Evolutionary conservation across 1,139 yeast genomes (phyloP).

Genomic region (Magnusiomyces tetraspermus): DNA sequence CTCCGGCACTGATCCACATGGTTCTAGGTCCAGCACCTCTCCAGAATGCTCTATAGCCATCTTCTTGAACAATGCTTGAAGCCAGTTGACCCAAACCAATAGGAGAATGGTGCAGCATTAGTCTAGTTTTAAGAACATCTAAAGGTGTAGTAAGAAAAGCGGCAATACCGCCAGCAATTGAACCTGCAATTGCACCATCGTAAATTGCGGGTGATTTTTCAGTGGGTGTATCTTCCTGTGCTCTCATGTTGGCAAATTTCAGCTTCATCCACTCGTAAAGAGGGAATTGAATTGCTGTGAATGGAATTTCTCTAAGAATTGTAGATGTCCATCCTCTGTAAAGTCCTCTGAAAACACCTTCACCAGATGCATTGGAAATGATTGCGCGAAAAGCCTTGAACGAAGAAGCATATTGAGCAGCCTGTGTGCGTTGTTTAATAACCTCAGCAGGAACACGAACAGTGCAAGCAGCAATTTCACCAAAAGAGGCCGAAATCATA

Average conservation of each 20-base stretch:
- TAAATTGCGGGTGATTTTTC: conserved; percentile 39
- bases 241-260: conserved; percentile 30
- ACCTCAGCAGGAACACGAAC: conserved; percentile 97
- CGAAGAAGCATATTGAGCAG: conserved; percentile 51
- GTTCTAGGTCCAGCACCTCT: conserved; percentile 91
- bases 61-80: conserved; percentile 44
- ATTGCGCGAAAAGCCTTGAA: conserved; percentile 56
- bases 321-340: conserved; percentile 93
- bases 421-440: conserved; percentile 88
- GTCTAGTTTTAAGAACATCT: conserved; percentile 83
- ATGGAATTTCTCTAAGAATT: conserved; percentile 88
- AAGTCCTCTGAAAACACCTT: conserved; percentile 66
- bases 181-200: conserved; percentile 90
- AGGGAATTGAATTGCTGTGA: conserved; percentile 91
- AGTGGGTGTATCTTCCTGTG: conserved; percentile 24
- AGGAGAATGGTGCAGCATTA: conserved; percentile 61
- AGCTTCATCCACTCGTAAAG: conserved; percentile 73
- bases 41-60: conserved; percentile 60
- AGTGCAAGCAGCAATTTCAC: conserved; percentile 87
- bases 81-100: conserved; percentile 35
- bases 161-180: conserved; percentile 88
- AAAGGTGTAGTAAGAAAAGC: conserved; percentile 92
- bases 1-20: conserved; percentile 97
- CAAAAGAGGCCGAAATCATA: conserved; percentile 79
- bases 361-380: conserved; percentile 54